These are phyloP conservation scores for Sambucus nigra DNA, from an alignment of 129 eudicot genomes.

Conservation along the genomic window DNA sequence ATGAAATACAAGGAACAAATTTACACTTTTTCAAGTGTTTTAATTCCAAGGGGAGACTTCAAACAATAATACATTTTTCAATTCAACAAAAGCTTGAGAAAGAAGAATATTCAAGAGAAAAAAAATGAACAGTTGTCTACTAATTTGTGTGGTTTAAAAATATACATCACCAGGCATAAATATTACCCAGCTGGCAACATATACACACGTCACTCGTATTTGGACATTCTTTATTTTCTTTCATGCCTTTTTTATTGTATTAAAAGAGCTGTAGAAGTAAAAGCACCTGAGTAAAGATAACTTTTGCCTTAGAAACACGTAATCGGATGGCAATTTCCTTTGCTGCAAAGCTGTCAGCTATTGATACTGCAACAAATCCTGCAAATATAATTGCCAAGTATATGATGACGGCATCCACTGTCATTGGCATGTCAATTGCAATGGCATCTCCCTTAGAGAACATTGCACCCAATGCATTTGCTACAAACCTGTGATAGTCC, in stretches of 20 bases:
- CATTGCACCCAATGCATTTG: slow-evolving; percentile 55
- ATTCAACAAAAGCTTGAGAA: background rate
- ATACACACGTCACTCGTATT: background rate
- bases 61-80: background rate
- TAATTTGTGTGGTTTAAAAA: background rate
- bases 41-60: background rate
- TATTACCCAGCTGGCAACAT: background rate
- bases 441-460: slow-evolving; percentile 78
- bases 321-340: slow-evolving; percentile 81
- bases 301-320: slow-evolving; percentile 70
- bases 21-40: background rate
- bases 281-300: slow-evolving; percentile 71
- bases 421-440: slow-evolving; percentile 99
- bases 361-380: slow-evolving; percentile 74
- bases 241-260: too few relatives aligned
- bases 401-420: slow-evolving; percentile 74
- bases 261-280: background rate
- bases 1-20: background rate
- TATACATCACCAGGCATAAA: background rate
- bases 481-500: slow-evolving; percentile 53
- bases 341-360: slow-evolving; percentile 91
- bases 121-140: too few relatives aligned
- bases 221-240: background rate
- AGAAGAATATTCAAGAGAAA: background rate
- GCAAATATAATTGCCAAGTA: slow-evolving; percentile 75